A percentile compares a stretch with the other conserved stretches of the same genome.
Evolutionary conservation across 192 early-diverging fungal genomes (phyloP).

Genomic region (Entophlyctis helioformis): DNA sequence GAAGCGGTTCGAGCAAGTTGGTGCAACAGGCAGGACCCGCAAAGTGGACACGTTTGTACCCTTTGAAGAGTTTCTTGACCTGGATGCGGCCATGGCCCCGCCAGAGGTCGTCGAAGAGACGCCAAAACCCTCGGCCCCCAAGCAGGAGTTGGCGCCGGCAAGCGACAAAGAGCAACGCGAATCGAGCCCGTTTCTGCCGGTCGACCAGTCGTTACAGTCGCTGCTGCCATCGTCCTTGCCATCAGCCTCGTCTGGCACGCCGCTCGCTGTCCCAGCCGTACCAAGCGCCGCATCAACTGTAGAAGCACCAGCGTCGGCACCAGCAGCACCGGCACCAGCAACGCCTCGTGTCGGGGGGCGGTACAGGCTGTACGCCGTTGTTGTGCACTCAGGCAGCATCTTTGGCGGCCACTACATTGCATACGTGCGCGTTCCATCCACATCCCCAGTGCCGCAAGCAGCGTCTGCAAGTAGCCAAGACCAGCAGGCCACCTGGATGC

Average conservation of each 20-base stretch:
- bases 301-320: background rate
- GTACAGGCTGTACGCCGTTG: slow-evolving; percentile 30
- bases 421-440: slow-evolving; percentile 19
- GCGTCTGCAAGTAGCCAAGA: slow-evolving; percentile 1
- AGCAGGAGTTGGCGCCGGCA: too few relatives aligned
- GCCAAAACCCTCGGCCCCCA: too few relatives aligned
- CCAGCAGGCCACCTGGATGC: slow-evolving; percentile 14
- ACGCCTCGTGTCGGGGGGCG: background rate
- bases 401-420: slow-evolving; percentile 34
- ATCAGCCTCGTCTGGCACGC: too few relatives aligned
- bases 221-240: too few relatives aligned
- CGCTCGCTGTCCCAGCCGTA: background rate
- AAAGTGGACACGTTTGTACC: slow-evolving; percentile 25
- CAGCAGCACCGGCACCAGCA: background rate
- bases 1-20: slow-evolving; percentile 28
- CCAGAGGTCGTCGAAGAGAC: slow-evolving; percentile 6
- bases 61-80: slow-evolving; percentile 24
- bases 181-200: too few relatives aligned
- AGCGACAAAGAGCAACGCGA: too few relatives aligned
- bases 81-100: slow-evolving; percentile 20
- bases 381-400: slow-evolving; percentile 29
- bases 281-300: background rate
- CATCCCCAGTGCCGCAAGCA: background rate
- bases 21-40: slow-evolving; percentile 9
- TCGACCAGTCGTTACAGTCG: too few relatives aligned